Evolutionary conservation across 306 rosid species (phyloP).

Genomic region (Dalbergia cochinchinensis): DNA sequence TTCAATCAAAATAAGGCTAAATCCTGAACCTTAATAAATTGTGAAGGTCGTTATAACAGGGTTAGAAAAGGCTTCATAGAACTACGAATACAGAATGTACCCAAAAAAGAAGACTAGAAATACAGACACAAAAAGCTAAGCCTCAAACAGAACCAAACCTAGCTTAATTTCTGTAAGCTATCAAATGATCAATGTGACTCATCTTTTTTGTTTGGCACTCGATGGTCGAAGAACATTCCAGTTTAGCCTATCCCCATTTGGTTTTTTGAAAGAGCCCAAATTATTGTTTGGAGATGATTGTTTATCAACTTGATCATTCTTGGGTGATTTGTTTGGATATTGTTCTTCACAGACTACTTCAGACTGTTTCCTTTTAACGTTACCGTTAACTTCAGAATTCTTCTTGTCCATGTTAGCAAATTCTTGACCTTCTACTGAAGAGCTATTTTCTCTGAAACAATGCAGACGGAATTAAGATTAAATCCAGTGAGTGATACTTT

Average conservation of each 20-base stretch:
- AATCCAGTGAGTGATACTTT: constrained; percentile 1
- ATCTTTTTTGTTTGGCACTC: constrained; percentile 56
- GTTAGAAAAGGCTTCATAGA: neutral
- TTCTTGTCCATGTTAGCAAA: constrained; percentile 43
- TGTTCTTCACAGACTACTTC: constrained; percentile 56
- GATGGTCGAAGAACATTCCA: constrained; percentile 78
- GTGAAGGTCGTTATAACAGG: neutral
- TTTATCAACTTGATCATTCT: constrained; percentile 51
- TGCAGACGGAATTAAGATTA: constrained; percentile 32
- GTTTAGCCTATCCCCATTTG: constrained; percentile 68
- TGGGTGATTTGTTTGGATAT: constrained; percentile 63
- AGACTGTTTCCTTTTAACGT: constrained; percentile 71
- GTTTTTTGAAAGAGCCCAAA: constrained; percentile 73
- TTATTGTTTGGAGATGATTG: constrained; percentile 48
- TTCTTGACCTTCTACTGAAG: constrained; percentile 54
- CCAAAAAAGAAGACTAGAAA: constrained; percentile 15
- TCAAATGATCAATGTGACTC: constrained; percentile 45
- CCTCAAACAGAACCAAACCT: constrained; percentile 30
- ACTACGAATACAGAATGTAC: neutral
- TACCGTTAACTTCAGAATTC: constrained; percentile 48
- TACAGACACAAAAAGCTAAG: constrained; percentile 39
- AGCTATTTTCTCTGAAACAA: constrained; percentile 64
- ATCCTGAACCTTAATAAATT: constrained; percentile 12
- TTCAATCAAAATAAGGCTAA: constrained; percentile 36
- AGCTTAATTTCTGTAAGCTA: constrained; percentile 40